Evolutionary conservation across 225 moss, liverwort and hornwort species (phyloP).

Genomic region (Pleurozium schreberi): DNA sequence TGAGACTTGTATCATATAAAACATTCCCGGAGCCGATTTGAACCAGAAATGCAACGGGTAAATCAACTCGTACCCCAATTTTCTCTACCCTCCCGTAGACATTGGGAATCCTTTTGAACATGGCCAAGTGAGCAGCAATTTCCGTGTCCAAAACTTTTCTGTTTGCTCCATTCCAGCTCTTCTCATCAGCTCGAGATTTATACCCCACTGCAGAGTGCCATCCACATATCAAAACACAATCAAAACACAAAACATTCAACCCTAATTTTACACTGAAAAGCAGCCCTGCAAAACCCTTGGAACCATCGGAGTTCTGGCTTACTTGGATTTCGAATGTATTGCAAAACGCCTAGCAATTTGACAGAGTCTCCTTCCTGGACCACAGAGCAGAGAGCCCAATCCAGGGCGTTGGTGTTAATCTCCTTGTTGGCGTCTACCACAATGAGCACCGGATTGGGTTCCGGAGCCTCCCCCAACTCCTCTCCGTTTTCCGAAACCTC

Average conservation of each 20-base stretch:
- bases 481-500: neutral
- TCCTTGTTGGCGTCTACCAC: conserved; percentile 40
- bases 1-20: neutral
- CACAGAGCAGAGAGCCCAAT: conserved; percentile 30
- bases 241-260: neutral
- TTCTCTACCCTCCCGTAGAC: conserved; percentile 18
- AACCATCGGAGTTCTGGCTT: neutral
- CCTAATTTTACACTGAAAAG: neutral
- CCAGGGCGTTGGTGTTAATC: conserved; percentile 21
- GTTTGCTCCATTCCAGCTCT: conserved; percentile 45
- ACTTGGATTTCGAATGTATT: conserved; percentile 43
- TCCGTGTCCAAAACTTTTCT: conserved; percentile 15
- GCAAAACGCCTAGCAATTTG: conserved; percentile 29
- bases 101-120: conserved; percentile 11
- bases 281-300: neutral
- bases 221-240: neutral
- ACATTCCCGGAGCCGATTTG: neutral
- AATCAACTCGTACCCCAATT: conserved; percentile 21
- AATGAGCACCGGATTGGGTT: conserved; percentile 12
- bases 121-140: conserved; percentile 12
- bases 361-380: conserved; percentile 24
- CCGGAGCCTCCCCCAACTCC: neutral
- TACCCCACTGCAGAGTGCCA: conserved; percentile 32
- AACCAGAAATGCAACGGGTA: neutral
- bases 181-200: conserved; percentile 44